Base-by-base conservation (phyloP, 176 grass and related monocot genomes). In the Aegilops tauschii region DNA sequence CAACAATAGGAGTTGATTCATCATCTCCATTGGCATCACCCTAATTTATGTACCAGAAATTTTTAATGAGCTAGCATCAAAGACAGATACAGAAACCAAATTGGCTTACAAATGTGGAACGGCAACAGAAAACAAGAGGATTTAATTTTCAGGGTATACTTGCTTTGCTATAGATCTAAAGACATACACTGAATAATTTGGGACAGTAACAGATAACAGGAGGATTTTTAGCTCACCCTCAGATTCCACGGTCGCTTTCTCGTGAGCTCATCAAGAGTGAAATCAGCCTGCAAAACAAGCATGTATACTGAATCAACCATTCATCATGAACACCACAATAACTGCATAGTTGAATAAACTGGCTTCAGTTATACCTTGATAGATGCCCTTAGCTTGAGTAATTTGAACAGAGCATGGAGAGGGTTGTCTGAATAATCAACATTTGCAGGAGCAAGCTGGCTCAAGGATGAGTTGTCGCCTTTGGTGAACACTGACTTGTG, bases 221-320 rank as follows among this genome's bases (percentile, higher is more conserved):
- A 78, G 0, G 27, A 34, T 14, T 69, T 80, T 29, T 39, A 63
- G 31, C 89, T 87, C 91, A 98, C 95, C 82, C 89, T 81, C 78
- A 98, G 68, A 67, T 90, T 93, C 67, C 82, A 86, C 1, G 88
- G 66, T 3, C 88, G 75, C 45, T 95, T 95, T 61, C 89, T 90
- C 40, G 81, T 88, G 61, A 93, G 80, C 29, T 98, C 95, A 2
- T 78, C 83, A n/a, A 88, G 95, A 92, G 88, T 93, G 71, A 95
- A 93, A 86, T 93, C 93, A 84, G 92, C 91, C 95, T 98, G 80
- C 30, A 72, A 73, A 47, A 64, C 63, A 25, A 77, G 2, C 20
- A 78, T 82, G 20, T n/a, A 40, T 17, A 18, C 5, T 18, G n/a
- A 32, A 79, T 79, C 28, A 37, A 8, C 20, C 16, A 76, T 42